Evolutionary conservation across 306 rosid species (phyloP), one percentile per base, ranked within the genome.

Genomic region (Cicer cuneatum): DNA sequence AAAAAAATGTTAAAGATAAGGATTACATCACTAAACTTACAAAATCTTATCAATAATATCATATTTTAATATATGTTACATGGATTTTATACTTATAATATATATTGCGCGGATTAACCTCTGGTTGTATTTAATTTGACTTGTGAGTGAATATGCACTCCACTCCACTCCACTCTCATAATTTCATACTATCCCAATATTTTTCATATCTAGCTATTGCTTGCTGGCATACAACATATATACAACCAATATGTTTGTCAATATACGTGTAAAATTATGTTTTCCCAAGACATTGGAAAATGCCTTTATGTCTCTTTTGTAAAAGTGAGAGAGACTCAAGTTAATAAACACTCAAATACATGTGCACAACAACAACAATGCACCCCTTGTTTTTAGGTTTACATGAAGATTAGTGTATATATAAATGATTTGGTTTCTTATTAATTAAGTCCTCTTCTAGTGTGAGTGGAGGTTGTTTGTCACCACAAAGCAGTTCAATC

Each of bases 151-250:
- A 63, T 66, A 62, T 10, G 68, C 74, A 46, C 48, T 45, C 59
- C 47, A 16, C 12, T 45, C 59, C 47, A 16, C 12, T 63, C 54
- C 62, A 61, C 61, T 52, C 58, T 10, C 40, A 14, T 40, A 8
- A 15, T 37, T 12, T 48, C 2, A 72, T 52, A 21, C 0, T 66
- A 76, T 21, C 37, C 61, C 13, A 54, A 45, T 60, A 73, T 83
- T 80, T 19, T 57, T 56, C 73, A 78, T 42, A 61, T 72, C 80
- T 60, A 14, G 24, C 49, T 42, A 72, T 82, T 78, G 80, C 68
- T 73, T 61, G 42, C 35, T 65, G 47, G 60, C 79, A 62, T 62
- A 52, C 45, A 13, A 18, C 64, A 69, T 46, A 33, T 69, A 62
- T 62, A 52, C 45, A 13, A 18, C 64, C 73, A 56, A 33, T 69